Conservation (phyloP, 495 filamentous ascomycete genomes). For the Penicillium atrosanguineum region DNA sequence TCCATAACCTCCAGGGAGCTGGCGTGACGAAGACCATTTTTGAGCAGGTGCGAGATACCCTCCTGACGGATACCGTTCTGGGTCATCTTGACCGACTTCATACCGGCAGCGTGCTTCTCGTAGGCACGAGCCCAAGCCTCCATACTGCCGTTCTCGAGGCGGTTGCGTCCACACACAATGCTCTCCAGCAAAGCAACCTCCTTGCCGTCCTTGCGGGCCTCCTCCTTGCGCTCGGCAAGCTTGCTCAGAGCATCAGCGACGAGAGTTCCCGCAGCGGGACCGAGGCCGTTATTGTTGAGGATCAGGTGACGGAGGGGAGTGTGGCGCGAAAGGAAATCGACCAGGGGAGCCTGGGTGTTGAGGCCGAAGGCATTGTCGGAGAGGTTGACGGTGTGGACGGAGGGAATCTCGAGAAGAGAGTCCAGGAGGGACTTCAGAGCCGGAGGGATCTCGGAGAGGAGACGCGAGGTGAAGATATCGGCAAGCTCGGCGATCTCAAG, state of each 20-base stretch:
- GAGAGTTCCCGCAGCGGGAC: slow-evolving; percentile 80
- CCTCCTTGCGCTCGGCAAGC: slow-evolving; percentile 79
- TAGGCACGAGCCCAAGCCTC: slow-evolving; percentile 87
- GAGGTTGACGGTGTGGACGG: slow-evolving; percentile 87
- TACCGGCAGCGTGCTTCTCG: slow-evolving; percentile 66
- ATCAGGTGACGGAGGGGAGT: slow-evolving; percentile 86
- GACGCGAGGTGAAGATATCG: slow-evolving; percentile 94
- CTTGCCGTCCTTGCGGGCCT: slow-evolving; percentile 64
- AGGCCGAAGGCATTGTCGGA: slow-evolving; percentile 98
- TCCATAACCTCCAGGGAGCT: slow-evolving; percentile 69
- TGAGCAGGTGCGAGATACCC: slow-evolving; percentile 75
- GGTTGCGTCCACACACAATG: slow-evolving; percentile 91
- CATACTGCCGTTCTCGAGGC: slow-evolving; percentile 95
- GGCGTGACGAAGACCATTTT: slow-evolving; percentile 69
- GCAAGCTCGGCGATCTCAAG: slow-evolving; percentile 85
- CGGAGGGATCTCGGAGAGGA: slow-evolving; percentile 89
- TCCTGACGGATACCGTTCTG: slow-evolving; percentile 97
- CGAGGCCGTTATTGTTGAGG: slow-evolving; percentile 98
- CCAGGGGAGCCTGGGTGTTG: slow-evolving; percentile 79
- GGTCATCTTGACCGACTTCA: slow-evolving; percentile 92
- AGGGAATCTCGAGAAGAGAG: slow-evolving; percentile 75
- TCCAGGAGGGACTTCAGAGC: slow-evolving; percentile 83
- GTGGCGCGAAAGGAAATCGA: slow-evolving; percentile 82
- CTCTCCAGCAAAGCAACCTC: slow-evolving; percentile 82
- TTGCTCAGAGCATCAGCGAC: slow-evolving; percentile 75